Evolutionary conservation across 2,329 filamentous ascomycete genomes (phyloP).

Genomic region (Pseudogymnoascus sp.): DNA sequence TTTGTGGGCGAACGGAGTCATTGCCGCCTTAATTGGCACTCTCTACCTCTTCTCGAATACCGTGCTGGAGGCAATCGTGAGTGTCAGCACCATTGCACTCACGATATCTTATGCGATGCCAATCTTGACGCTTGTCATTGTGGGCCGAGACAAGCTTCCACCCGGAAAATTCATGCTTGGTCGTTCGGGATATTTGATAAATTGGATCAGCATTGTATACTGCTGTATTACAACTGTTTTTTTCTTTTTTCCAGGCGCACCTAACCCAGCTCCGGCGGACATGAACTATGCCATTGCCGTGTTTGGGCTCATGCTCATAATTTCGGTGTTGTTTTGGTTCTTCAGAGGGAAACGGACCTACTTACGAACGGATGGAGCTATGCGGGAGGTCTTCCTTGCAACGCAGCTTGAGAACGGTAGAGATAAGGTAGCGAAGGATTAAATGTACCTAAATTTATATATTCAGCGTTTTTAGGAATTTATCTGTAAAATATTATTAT

Average conservation of each 20-base stretch:
- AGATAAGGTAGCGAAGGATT: background rate
- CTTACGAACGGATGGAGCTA: constrained; percentile 10
- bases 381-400: constrained; percentile 11
- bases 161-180: constrained; percentile 38
- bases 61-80: constrained; percentile 44
- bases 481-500: background rate
- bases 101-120: constrained; percentile 45
- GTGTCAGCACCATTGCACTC: constrained; percentile 47
- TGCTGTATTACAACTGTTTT: constrained; percentile 44
- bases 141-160: constrained; percentile 44
- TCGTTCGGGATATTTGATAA: constrained; percentile 34
- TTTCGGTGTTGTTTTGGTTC: constrained; percentile 43
- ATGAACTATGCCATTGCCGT: constrained; percentile 52
- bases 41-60: constrained; percentile 46
- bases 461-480: background rate
- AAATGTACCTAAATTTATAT: background rate
- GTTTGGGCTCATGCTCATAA: constrained; percentile 45
- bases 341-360: constrained; percentile 30
- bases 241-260: constrained; percentile 43
- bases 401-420: constrained; percentile 9
- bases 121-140: constrained; percentile 38
- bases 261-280: constrained; percentile 37
- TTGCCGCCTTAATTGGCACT: constrained; percentile 41
- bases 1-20: constrained; percentile 41
- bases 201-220: constrained; percentile 43